A percentile compares a stretch with the other conserved stretches of the same genome.
Conservation (phyloP, 108 stramenopile species). For the Conticribra guillardii region DNA sequence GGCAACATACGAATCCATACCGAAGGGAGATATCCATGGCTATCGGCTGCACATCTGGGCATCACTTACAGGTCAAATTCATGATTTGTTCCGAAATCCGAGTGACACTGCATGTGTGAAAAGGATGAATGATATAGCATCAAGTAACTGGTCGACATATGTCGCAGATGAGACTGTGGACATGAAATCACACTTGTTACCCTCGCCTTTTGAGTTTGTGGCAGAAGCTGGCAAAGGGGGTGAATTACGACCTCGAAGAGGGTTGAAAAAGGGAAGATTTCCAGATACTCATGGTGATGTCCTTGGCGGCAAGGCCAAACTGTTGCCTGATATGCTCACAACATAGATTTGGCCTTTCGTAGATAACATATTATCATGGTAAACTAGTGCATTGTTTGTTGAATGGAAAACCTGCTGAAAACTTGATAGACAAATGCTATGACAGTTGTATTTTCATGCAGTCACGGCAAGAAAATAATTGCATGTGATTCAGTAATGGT, state of each 20-base stretch:
- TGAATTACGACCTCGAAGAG: slow-evolving; percentile 30
- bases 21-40: slow-evolving; percentile 50
- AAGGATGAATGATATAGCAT: slow-evolving; percentile 45
- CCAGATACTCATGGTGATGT: slow-evolving; percentile 44
- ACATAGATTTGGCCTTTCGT: no score
- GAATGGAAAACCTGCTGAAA: no score
- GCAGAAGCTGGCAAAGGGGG: slow-evolving; percentile 4
- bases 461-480: no score
- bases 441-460: no score
- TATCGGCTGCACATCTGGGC: slow-evolving; percentile 54
- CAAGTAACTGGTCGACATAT: slow-evolving; percentile 46
- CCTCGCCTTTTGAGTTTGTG: slow-evolving; percentile 39
- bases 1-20: slow-evolving; percentile 37
- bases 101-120: slow-evolving; percentile 46
- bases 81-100: slow-evolving; percentile 52
- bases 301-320: slow-evolving; percentile 37
- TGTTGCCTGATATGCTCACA: slow-evolving; percentile 43
- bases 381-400: no score
- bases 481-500: no score
- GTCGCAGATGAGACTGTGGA: slow-evolving; percentile 38
- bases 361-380: no score
- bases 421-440: no score
- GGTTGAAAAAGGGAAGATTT: slow-evolving; percentile 41
- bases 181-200: slow-evolving; percentile 47
- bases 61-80: slow-evolving; percentile 45